Percentiles rank a stretch among this genome's conserved stretches.
These are phyloP conservation scores for Phialocephala sp. DNA, from an alignment of 2,329 filamentous ascomycete genomes.

Conservation along the genomic window DNA sequence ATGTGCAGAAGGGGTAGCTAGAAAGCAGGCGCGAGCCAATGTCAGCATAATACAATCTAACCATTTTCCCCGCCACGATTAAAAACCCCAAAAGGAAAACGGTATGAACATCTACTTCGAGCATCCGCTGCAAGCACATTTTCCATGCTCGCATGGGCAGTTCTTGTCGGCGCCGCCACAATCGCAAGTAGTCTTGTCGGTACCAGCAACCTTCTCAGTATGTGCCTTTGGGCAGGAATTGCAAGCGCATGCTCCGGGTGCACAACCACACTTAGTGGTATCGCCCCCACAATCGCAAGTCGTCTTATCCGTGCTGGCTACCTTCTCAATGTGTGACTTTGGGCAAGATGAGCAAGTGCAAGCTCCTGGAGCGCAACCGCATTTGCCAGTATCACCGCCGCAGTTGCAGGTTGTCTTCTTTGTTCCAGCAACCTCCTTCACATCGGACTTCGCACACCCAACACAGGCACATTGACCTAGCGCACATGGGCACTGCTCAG, in stretches of 20 bases:
- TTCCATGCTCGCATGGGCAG: conserved; percentile 46
- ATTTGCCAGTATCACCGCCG: conserved; percentile 45
- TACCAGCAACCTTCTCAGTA: conserved; percentile 44
- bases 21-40: conserved; percentile 29
- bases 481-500: conserved; percentile 51
- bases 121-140: conserved; percentile 45
- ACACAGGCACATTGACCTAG: conserved; percentile 53
- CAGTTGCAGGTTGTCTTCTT: conserved; percentile 50
- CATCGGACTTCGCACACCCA: conserved; percentile 53
- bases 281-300: conserved; percentile 47
- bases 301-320: conserved; percentile 46
- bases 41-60: conserved; percentile 35
- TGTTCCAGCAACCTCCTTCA: conserved; percentile 44
- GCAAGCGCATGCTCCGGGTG: conserved; percentile 48
- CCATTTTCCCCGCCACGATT: conserved; percentile 16
- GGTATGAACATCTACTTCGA: conserved; percentile 28
- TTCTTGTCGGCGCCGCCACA: conserved; percentile 44
- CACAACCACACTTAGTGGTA: conserved; percentile 45
- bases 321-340: conserved; percentile 47
- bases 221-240: conserved; percentile 46
- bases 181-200: conserved; percentile 48
- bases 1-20: conserved; percentile 31
- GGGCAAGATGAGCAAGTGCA: conserved; percentile 48
- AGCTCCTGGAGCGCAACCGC: conserved; percentile 46
- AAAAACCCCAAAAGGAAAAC: conserved; percentile 18